Evolutionary conservation across 768 basidiomycete species (phyloP), one percentile per base, ranked within the genome.

Genomic region (Cyclocybe aegerita): DNA sequence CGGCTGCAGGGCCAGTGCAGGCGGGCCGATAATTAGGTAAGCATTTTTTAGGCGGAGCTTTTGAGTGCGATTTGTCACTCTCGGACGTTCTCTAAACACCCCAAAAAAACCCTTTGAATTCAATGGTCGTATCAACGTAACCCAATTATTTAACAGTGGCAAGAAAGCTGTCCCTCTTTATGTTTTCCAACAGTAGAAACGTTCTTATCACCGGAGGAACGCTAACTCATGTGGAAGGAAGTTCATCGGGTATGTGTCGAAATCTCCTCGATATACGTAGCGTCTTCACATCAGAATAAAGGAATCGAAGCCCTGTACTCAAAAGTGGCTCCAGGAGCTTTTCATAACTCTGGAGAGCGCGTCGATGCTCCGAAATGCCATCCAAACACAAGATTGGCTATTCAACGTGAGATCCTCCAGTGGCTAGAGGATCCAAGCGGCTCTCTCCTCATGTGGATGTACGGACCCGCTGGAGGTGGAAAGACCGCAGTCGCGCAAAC

Each of bases 381-480:
- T 43, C 40, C 40, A 15, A 34, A 33, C 11, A 50, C 49, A 23
- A 40, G 49, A 7, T 8, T 43, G 4, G 49, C 49, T 23, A 44
- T 50, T 30, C 34, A 35, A 9, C 29, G 43, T 3, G 30, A 50
- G 16, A 32, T 50, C n/a, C 4, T 44, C 3, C 41, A 16, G 4
- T 50, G 49, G 49, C 29, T 38, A 17, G 12, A 9, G n/a, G 41
- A 41, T 3, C n/a, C 14, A 2, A 12, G 32, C 10, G 34, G 34
- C 8, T 32, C 14, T 3, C 44, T 34, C 33, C 11, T 48, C 32
- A n/a, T 48, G 5, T 53, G 55, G 47, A 23, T 56, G 3, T n/a
- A 43, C 15, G 54, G 46, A 9, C 43, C 54, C 3, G 50, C 50
- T 8, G 50, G 54, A 15, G 47, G 48, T 12, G 55, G 51, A 11